Base-by-base conservation (phyloP, 768 basidiomycete genomes). In the Tephrocybe sp. region DNA sequence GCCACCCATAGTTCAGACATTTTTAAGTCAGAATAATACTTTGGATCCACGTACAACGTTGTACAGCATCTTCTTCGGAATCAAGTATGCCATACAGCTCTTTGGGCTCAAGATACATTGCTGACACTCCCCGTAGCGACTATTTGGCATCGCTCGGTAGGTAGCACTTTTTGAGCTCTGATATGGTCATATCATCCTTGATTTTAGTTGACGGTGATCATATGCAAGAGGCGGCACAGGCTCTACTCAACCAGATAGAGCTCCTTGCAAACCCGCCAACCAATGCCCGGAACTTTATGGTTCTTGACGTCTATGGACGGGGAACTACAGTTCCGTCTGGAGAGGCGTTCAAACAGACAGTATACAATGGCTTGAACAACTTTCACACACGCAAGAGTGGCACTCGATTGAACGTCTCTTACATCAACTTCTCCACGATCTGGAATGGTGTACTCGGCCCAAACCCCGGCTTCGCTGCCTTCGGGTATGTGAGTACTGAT, bases 61-160 rank as follows among this genome's bases (percentile, higher is more conserved):
- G 6, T 82, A 79, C 47, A 70, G 71, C 1, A 58, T 78, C 8
- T 82, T 82, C 59, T 80, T 81, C 52, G 80, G 80, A 9, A 82
- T 80, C 49, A 81, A 79, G 77, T 78, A 48, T 47, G 75, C 56
- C 15, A 15, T 10, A 11, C 14, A 3, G 18, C 12, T 20, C 44
- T 23, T 24, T 41, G n/a, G n/a, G n/a, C n/a, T n/a, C n/a, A n/a
- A n/a, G n/a, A n/a, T n/a, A n/a, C n/a, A n/a, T n/a, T n/a, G n/a
- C n/a, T n/a, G n/a, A n/a, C n/a, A 28, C 42, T 52, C 2, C 38
- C 30, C 28, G 23, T 52, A 79, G 77, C 48, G 76, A 79, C 51
- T 76, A 71, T 62, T 59, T 65, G 15, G 75, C 74, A 26, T 75
- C 78, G 0, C 65, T 70, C 38, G 57, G 77, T 79, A 53, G 45